Conservation (phyloP, 2,329 filamentous ascomycete species). For the Zasmidium citrigriseum region DNA sequence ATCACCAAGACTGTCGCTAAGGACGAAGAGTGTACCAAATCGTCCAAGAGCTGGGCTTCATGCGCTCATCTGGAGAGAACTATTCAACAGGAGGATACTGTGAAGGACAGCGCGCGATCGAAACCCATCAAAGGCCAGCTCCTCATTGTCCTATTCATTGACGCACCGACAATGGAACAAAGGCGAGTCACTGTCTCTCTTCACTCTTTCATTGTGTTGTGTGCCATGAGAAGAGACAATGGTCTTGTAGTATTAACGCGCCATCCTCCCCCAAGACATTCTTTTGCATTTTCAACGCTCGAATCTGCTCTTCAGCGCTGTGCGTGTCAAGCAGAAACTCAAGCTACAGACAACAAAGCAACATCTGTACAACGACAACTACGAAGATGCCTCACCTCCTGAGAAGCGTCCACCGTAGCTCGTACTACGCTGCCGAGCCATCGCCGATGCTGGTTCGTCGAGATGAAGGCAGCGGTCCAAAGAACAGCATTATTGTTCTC, state of each 20-base stretch:
- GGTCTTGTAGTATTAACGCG: neutral
- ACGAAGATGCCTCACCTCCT: slow-evolving; percentile 15
- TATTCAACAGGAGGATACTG: too few relatives aligned
- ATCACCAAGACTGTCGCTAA: neutral
- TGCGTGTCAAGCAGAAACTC: neutral
- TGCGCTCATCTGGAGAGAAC: too few relatives aligned
- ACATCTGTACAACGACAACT: neutral
- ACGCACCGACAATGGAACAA: neutral
- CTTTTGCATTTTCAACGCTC: neutral
- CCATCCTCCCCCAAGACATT: neutral
- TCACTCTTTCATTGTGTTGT: neutral
- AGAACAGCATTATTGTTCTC: neutral
- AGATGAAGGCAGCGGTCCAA: neutral
- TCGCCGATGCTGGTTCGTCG: slow-evolving; percentile 9
- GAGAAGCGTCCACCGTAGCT: slow-evolving; percentile 9
- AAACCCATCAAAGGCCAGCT: neutral
- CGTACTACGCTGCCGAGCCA: slow-evolving; percentile 7
- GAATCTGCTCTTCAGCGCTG: neutral
- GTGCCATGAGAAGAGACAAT: neutral
- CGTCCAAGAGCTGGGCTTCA: too few relatives aligned
- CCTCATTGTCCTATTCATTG: neutral
- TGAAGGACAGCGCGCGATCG: too few relatives aligned
- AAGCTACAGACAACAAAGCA: neutral
- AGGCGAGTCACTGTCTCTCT: neutral
- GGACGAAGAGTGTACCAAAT: too few relatives aligned